A percentile compares a stretch with the other conserved stretches of the same genome.
Conservation (phyloP, 2,329 filamentous ascomycete species). For the Rosellinia necatrix region DNA sequence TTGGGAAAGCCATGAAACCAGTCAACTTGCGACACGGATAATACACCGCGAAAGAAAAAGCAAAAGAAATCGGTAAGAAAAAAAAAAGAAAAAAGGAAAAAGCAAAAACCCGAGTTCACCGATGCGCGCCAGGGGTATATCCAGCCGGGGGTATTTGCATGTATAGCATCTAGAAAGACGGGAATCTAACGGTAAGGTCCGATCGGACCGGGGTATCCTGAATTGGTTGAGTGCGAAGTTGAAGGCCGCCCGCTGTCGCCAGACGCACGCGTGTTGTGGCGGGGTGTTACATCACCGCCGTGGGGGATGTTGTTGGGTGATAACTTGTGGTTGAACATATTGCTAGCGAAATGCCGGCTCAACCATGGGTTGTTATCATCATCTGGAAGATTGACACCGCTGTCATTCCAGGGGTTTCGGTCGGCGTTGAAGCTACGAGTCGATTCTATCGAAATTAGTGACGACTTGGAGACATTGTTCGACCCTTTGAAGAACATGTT, state of each 20-base stretch:
- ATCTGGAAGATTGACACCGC: conserved; percentile 89
- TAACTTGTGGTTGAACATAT: conserved; percentile 67
- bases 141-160: conserved; percentile 64
- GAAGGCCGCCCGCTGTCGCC: conserved; percentile 90
- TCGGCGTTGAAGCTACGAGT: conserved; percentile 88
- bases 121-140: conserved; percentile 67
- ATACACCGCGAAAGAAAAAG: conserved; percentile 32
- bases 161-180: conserved; percentile 52
- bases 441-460: conserved; percentile 93
- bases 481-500: conserved; percentile 93
- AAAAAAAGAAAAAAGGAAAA: no score
- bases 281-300: conserved; percentile 81
- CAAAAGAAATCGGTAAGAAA: conserved; percentile 30
- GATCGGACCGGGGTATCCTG: conserved; percentile 93
- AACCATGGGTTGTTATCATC: conserved; percentile 74
- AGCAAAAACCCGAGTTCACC: conserved; percentile 50
- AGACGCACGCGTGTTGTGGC: conserved; percentile 81
- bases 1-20: not conserved
- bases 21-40: not conserved
- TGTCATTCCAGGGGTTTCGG: conserved; percentile 98
- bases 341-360: conserved; percentile 63
- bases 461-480: conserved; percentile 89
- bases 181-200: conserved; percentile 84
- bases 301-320: conserved; percentile 63
- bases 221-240: conserved; percentile 92